These are phyloP conservation scores for Amanita phalloides DNA, from an alignment of 768 basidiomycete genomes.

Conservation along the genomic window DNA sequence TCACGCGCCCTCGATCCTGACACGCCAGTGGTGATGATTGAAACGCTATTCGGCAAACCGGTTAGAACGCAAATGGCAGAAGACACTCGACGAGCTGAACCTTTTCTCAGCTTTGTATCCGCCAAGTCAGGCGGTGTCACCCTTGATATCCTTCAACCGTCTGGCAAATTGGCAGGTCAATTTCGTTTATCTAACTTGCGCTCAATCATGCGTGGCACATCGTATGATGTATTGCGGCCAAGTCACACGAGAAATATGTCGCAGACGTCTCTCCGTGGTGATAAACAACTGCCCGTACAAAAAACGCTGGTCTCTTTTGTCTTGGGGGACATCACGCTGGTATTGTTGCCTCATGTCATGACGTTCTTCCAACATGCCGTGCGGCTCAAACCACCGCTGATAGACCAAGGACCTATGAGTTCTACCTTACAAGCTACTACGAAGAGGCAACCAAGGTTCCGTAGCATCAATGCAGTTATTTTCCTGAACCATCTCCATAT, in stretches of 20 bases:
- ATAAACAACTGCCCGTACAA: slow-evolving; percentile 17
- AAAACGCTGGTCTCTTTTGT: slow-evolving; percentile 25
- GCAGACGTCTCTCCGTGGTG: slow-evolving; percentile 33
- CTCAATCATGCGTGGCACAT: slow-evolving; percentile 13
- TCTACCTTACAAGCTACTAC: slow-evolving; percentile 3
- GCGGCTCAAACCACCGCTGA: slow-evolving; percentile 30
- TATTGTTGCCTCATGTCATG: slow-evolving; percentile 48
- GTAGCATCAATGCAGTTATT: slow-evolving; percentile 26
- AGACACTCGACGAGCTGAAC: not conserved
- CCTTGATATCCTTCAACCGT: not conserved
- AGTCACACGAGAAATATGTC: slow-evolving; percentile 21
- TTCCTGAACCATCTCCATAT: slow-evolving; percentile 34
- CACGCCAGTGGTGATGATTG: not conserved
- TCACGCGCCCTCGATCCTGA: slow-evolving; percentile 3
- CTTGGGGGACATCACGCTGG: slow-evolving; percentile 29
- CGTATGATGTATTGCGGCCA: slow-evolving; percentile 9
- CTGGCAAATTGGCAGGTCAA: slow-evolving; percentile 21
- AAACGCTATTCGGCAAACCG: not conserved
- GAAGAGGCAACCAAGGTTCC: slow-evolving; percentile 10
- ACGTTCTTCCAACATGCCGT: slow-evolving; percentile 45
- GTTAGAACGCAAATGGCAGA: not conserved
- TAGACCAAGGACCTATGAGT: not conserved
- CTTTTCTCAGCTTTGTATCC: not conserved
- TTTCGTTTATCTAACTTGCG: slow-evolving; percentile 22
- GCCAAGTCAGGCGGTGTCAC: not conserved